Evolutionary conservation across 1,284 basidiomycete species (phyloP).

Genomic region (Fomitopsis betulina): DNA sequence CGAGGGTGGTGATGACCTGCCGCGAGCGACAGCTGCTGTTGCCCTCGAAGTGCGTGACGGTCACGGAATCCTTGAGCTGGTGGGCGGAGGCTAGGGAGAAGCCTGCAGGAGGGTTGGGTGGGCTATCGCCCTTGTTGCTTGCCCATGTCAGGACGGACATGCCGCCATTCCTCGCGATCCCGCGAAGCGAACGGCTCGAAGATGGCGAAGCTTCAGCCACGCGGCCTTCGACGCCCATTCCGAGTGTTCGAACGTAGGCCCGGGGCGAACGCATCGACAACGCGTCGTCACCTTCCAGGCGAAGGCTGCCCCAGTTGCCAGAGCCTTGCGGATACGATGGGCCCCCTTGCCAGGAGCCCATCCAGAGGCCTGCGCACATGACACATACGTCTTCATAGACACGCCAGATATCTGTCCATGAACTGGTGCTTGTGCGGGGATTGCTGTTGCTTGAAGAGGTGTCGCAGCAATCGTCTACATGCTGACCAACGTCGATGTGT

Average conservation of each 20-base stretch:
- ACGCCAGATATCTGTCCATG: conserved; percentile 72
- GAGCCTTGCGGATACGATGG: conserved; percentile 42
- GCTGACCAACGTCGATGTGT: conserved; percentile 39
- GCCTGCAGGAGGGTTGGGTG: not conserved
- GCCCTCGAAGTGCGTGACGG: conserved; percentile 25
- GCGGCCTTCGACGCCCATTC: conserved; percentile 65
- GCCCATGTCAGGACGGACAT: conserved; percentile 24
- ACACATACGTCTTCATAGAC: conserved; percentile 80
- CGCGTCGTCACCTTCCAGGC: conserved; percentile 57
- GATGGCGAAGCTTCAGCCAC: conserved; percentile 8
- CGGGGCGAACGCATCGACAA: conserved; percentile 11
- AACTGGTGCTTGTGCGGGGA: conserved; percentile 29
- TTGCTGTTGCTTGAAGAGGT: conserved; percentile 13
- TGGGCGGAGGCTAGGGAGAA: conserved; percentile 6
- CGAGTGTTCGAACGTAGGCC: conserved; percentile 49
- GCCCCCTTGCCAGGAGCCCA: conserved; percentile 58
- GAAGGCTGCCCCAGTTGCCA: conserved; percentile 50
- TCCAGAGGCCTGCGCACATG: conserved; percentile 73
- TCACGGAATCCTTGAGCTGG: conserved; percentile 13
- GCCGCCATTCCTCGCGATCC: conserved; percentile 21
- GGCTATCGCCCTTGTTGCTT: conserved; percentile 9
- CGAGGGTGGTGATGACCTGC: conserved; percentile 57
- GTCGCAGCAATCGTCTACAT: conserved; percentile 17
- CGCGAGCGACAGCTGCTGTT: conserved; percentile 28
- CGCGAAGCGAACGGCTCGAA: conserved; percentile 13